Conservation (phyloP, 371 early-diverging fungal genomes). For the Actinomortierella ambigua region DNA sequence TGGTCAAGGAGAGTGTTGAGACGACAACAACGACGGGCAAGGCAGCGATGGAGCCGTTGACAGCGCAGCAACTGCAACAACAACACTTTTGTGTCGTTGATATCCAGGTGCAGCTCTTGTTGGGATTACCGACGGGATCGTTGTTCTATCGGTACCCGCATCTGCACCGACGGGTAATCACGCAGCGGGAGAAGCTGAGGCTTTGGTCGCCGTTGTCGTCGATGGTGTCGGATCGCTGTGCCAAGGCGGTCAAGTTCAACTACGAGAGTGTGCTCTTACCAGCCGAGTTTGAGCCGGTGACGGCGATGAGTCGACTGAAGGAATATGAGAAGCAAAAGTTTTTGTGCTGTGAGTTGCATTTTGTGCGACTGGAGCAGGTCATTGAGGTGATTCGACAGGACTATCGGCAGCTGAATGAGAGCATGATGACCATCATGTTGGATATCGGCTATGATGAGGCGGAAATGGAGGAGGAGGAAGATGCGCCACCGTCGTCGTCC, state of each 20-base stretch:
- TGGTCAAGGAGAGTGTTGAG: conserved; percentile 4
- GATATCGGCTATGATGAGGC: conserved; percentile 63
- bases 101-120: conserved; percentile 64
- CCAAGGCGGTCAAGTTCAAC: conserved; percentile 34
- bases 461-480: conserved; percentile 24
- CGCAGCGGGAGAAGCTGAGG: conserved; percentile 64
- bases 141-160: conserved; percentile 64
- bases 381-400: conserved; percentile 64
- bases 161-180: conserved; percentile 58
- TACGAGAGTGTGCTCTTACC: conserved; percentile 25
- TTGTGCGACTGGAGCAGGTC: conserved; percentile 69
- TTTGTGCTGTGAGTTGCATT: conserved; percentile 59
- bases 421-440: conserved; percentile 69
- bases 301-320: conserved; percentile 50
- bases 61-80: conserved; percentile 9
- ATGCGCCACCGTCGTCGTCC: neutral
- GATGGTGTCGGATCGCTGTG: conserved; percentile 60
- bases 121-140: conserved; percentile 54
- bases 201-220: conserved; percentile 72
- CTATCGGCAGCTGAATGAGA: conserved; percentile 66
- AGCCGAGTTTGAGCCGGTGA: conserved; percentile 23
- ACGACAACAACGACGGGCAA: conserved; percentile 4
- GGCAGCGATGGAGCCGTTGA: neutral
- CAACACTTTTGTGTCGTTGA: conserved; percentile 68
- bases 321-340: conserved; percentile 64